A percentile compares a stretch with the other conserved stretches of the same genome.
Evolutionary conservation across 345 rosid genomes (phyloP).

Genomic region (Reutealis trisperma): DNA sequence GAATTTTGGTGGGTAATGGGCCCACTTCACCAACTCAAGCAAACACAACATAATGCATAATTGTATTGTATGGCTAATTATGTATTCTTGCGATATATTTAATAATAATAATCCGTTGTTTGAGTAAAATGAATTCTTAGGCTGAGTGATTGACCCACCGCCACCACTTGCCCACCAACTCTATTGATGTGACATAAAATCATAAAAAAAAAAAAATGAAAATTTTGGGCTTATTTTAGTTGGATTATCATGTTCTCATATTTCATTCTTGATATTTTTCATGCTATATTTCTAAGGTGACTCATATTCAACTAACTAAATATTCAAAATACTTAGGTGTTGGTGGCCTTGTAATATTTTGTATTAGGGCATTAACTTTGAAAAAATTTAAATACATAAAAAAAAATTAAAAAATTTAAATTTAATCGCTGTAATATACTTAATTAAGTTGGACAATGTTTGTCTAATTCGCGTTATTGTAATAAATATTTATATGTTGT

Average conservation of each 20-base stretch:
- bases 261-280: not conserved
- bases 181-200: not conserved
- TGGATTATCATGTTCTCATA: not conserved
- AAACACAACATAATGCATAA: not conserved
- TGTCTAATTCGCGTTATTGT: too few relatives aligned
- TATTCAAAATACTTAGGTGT: not conserved
- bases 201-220: too few relatives aligned
- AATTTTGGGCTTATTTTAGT: too few relatives aligned
- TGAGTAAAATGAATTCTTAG: not conserved
- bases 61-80: not conserved
- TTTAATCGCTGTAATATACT: too few relatives aligned
- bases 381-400: too few relatives aligned
- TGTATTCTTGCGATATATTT: not conserved
- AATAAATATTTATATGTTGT: too few relatives aligned
- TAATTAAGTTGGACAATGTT: too few relatives aligned
- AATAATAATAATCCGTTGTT: not conserved
- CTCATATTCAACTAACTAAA: not conserved
- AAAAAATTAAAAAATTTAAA: too few relatives aligned
- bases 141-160: too few relatives aligned
- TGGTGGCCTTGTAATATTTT: not conserved
- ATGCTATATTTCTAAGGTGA: not conserved
- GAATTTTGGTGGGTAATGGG: not conserved
- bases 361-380: not conserved
- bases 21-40: not conserved
- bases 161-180: conserved; percentile 7